These are phyloP conservation scores for Solanum aculeatissimum DNA, from an alignment of 305 asterid genomes.

Conservation along the genomic window DNA sequence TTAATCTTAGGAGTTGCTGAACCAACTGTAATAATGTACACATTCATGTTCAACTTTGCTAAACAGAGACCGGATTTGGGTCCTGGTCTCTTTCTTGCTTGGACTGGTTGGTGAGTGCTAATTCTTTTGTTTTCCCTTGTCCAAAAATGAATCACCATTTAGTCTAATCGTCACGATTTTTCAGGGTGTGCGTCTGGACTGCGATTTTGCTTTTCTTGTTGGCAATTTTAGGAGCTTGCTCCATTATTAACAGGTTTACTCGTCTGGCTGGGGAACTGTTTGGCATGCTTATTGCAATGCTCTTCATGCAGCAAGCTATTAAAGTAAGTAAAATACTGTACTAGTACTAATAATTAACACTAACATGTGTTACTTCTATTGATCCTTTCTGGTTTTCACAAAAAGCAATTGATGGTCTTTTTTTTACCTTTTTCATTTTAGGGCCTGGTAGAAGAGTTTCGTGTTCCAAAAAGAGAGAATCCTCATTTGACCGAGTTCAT, in stretches of 20 bases:
- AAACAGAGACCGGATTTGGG: conserved; percentile 71
- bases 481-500: conserved; percentile 23
- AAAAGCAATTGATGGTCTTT: neutral
- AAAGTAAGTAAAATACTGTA: conserved; percentile 25
- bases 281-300: conserved; percentile 95
- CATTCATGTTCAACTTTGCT: conserved; percentile 88
- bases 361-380: neutral
- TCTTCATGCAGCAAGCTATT: conserved; percentile 95
- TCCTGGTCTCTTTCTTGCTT: conserved; percentile 69
- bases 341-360: neutral
- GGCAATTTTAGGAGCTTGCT: conserved; percentile 86
- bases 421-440: conserved; percentile 1
- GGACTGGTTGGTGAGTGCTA: conserved; percentile 77
- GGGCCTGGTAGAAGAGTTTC: conserved; percentile 93
- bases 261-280: conserved; percentile 92
- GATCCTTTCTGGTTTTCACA: neutral
- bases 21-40: conserved; percentile 96
- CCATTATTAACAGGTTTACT: conserved; percentile 87
- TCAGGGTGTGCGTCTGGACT: conserved; percentile 98
- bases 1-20: conserved; percentile 91
- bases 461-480: conserved; percentile 56
- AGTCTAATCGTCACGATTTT: neutral
- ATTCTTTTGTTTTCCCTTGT: neutral
- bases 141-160: neutral
- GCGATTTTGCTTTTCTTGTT: conserved; percentile 63